Evolutionary conservation across 2,329 filamentous ascomycete genomes (phyloP).

Genomic region (Pseudopyrenochaeta lycopersici): DNA sequence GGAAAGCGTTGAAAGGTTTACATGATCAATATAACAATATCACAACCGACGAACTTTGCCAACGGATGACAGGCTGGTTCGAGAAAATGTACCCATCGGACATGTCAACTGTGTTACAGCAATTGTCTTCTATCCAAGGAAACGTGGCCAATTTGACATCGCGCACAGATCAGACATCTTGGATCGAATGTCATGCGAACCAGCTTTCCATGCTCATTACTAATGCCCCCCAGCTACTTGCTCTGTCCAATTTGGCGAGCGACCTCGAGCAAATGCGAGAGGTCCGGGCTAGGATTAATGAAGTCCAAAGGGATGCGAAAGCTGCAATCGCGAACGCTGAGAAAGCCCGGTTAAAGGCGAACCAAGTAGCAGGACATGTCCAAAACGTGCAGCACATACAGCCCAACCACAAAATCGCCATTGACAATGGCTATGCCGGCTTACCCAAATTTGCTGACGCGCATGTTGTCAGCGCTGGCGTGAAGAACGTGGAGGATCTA

Average conservation of each 20-base stretch:
- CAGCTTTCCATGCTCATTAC: not conserved
- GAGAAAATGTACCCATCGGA: conserved; percentile 23
- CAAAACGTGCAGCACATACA: too few species aligned
- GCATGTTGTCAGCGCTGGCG: too few species aligned
- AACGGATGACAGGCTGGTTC: conserved; percentile 35
- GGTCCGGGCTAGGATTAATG: too few species aligned
- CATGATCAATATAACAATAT: conserved; percentile 39
- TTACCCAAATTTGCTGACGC: too few species aligned
- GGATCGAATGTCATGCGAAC: not conserved
- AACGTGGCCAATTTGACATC: conserved; percentile 9
- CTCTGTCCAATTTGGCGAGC: not conserved
- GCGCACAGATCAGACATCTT: not conserved
- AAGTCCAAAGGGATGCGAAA: not conserved
- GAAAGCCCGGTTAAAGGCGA: not conserved
- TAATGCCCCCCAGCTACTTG: conserved; percentile 2
- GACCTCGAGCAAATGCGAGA: not conserved
- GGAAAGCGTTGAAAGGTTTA: conserved; percentile 15
- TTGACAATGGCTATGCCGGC: too few species aligned
- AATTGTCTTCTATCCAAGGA: conserved; percentile 6
- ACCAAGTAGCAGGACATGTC: too few species aligned
- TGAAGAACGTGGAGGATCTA: too few species aligned
- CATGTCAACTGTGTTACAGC: conserved; percentile 5
- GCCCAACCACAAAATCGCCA: too few species aligned
- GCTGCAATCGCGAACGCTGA: not conserved
- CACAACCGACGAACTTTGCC: conserved; percentile 27